phyloP scores from a whole-genome alignment of 306 rosid genomes.

The Luffa aegyptiaca region DNA sequence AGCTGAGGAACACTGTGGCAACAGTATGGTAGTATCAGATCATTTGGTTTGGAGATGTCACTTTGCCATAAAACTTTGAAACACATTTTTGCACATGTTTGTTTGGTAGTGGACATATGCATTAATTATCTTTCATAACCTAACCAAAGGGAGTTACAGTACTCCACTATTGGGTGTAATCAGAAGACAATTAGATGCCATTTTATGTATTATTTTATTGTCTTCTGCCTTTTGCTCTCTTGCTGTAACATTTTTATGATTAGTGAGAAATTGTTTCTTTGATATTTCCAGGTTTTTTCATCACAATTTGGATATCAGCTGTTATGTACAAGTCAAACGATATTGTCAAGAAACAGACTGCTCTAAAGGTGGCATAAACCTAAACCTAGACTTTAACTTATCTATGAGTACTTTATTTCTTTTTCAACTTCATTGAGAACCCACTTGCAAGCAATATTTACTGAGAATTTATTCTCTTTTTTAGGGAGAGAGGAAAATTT shows the following conservation, averaged over 20 bases:
- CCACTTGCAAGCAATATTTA: not conserved
- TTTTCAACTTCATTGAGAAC: not conserved
- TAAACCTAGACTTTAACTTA: not conserved
- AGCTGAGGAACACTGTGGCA: not conserved
- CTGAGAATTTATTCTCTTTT: slow-evolving; percentile 21
- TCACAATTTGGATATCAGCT: slow-evolving; percentile 72
- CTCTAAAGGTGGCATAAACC: slow-evolving; percentile 55
- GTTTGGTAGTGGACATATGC: not conserved
- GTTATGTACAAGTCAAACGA: slow-evolving; percentile 87
- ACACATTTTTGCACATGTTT: not conserved
- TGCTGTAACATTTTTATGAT: not conserved
- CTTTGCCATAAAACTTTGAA: not conserved
- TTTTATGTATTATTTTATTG: not conserved
- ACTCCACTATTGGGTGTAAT: not conserved
- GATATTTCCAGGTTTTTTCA: slow-evolving; percentile 66
- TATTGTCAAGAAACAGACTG: slow-evolving; percentile 77
- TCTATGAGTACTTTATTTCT: not conserved
- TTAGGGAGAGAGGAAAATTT: slow-evolving; percentile 79
- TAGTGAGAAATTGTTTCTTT: not conserved
- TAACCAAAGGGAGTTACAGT: not conserved
- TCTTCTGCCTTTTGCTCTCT: not conserved
- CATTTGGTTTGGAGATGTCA: slow-evolving; percentile 7
- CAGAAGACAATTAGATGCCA: not conserved
- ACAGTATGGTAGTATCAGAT: not conserved
- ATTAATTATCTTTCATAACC: not conserved